A percentile compares a stretch with the other conserved stretches of the same genome.
Evolutionary conservation across 2,329 filamentous ascomycete species (phyloP).

Genomic region (Aureobasidium sp.): DNA sequence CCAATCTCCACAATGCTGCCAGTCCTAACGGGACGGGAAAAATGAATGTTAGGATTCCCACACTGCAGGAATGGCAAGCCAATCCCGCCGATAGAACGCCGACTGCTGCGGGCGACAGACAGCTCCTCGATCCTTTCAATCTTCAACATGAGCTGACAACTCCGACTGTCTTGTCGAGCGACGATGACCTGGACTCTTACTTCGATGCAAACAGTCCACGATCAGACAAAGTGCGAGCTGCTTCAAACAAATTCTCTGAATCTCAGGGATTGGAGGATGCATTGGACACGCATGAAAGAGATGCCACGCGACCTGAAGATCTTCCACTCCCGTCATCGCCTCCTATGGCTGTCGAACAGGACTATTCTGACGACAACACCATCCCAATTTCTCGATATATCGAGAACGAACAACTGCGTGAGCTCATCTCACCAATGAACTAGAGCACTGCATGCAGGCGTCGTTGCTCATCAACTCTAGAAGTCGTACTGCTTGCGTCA

Average conservation of each 20-base stretch:
- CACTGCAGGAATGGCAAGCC: not conserved
- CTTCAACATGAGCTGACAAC: not conserved
- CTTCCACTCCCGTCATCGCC: slow-evolving; percentile 10
- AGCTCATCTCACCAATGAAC: not conserved
- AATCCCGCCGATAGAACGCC: not conserved
- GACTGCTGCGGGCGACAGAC: not conserved
- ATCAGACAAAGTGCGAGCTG: not conserved
- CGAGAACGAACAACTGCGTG: not conserved
- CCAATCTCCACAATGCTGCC: not conserved
- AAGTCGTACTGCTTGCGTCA: not conserved
- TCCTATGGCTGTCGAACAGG: not conserved
- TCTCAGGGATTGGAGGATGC: not conserved
- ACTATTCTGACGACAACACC: not conserved
- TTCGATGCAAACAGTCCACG: slow-evolving; percentile 9
- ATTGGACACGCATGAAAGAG: not conserved
- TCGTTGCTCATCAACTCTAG: not conserved
- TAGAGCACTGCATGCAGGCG: slow-evolving; percentile 9
- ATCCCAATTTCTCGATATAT: slow-evolving; percentile 7
- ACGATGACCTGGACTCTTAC: slow-evolving; percentile 10
- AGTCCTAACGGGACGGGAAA: not conserved
- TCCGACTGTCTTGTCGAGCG: not conserved
- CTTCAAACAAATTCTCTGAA: not conserved
- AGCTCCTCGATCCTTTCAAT: not conserved
- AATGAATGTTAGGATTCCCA: not conserved
- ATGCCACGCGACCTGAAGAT: not conserved